Base-by-base conservation (phyloP, 106 monocot genomes). In the Acanthochlamys bracteata region DNA sequence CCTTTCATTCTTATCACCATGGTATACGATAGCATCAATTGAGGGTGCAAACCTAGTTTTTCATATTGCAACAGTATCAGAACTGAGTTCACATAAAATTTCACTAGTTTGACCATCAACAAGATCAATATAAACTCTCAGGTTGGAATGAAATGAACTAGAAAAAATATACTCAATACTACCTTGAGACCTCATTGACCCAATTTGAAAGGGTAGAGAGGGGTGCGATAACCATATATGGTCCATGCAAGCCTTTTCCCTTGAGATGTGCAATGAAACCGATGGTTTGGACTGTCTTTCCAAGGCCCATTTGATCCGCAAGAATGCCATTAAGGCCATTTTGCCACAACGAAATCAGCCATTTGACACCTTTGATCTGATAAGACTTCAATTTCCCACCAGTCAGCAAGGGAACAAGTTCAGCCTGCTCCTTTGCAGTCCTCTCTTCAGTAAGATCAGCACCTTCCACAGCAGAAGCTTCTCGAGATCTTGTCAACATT, bases 261-360 rank as follows among this genome's bases (percentile, higher is more conserved):
- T 85, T 96, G 11, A 96, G 76, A 77, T 96, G 96, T 22, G 96
- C 96, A 68, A 96, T 78, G 75, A 96, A 96, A 15, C 78, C 96
- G 74, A 96, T 85, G 7, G 96, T 91, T 67, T 96, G 96, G 25
- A 96, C 83, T 57, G 96, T 96, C 76, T 96, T 96, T 12, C 96
- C 96, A 47, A 96, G 82, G 26, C 96, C 96, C 96, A 96, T 96
- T 73, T 96, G 96, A 75, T 96, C 96, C 10, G 96, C 96, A 33
- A 96, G 66, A 33, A 96, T 96, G 25, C 96, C 96, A 85, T 96
- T 96, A 1, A 96, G 80, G 23, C 96, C 96, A 74, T 96, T 96
- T 71, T 96, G 96, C 91, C 91, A 96, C 59, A 96, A 64, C 2
- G 96, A 96, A 25, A 96, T 92, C 41, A 96, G 39, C 96, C 96